Evolutionary conservation across 176 grass and related monocot genomes (phyloP).

Genomic region (Rhipidocladum racemiflorum): DNA sequence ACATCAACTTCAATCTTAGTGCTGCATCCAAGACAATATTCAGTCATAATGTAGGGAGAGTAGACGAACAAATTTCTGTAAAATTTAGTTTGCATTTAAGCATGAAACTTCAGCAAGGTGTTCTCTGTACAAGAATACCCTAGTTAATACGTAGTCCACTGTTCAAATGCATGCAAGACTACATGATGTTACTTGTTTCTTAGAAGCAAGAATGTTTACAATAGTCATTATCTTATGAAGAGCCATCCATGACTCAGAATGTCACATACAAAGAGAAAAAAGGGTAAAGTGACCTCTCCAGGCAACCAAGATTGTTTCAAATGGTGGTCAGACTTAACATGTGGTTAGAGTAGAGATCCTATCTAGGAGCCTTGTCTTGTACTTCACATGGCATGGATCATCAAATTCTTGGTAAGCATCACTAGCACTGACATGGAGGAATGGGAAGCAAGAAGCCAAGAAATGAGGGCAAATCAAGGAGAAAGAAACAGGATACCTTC

Average conservation of each 20-base stretch:
- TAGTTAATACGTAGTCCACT: not conserved
- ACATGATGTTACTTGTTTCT: not conserved
- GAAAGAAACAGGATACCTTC: constrained; percentile 24
- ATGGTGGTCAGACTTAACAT: not conserved
- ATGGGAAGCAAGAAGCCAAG: not conserved
- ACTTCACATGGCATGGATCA: not conserved
- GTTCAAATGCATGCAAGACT: not conserved
- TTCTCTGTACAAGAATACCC: not conserved
- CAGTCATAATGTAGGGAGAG: not conserved
- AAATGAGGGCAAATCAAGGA: not conserved
- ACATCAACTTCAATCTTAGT: constrained; percentile 82
- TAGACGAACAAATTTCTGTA: not conserved
- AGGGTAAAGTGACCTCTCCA: not conserved
- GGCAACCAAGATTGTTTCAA: constrained; percentile 4
- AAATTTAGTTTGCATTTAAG: constrained; percentile 6
- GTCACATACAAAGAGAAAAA: not conserved
- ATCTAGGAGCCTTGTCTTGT: not conserved
- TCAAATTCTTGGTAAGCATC: not conserved
- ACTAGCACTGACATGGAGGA: not conserved
- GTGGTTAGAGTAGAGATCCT: not conserved
- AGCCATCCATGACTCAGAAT: not conserved
- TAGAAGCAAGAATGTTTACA: not conserved
- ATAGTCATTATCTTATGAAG: not conserved
- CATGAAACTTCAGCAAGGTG: not conserved
- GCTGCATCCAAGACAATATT: constrained; percentile 47